A percentile compares a stretch with the other conserved stretches of the same genome.
These are phyloP conservation scores for Knoxia roxburghii DNA, from an alignment of 257 asterid genomes.

Conservation along the genomic window DNA sequence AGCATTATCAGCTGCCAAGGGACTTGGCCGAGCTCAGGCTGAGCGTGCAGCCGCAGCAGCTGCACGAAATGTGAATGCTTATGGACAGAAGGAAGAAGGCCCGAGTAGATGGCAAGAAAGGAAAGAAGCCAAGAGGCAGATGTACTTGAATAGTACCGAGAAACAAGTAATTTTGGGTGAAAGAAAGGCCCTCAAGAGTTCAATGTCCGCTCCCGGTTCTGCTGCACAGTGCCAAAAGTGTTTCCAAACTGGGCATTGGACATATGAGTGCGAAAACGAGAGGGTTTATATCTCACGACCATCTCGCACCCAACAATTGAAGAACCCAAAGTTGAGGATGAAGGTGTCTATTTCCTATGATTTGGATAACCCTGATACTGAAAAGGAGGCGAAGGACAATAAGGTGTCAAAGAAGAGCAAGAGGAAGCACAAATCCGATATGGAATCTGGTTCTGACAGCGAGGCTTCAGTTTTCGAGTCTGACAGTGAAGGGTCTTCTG, in stretches of 20 bases:
- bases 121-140: conserved; percentile 97
- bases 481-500: conserved; percentile 56
- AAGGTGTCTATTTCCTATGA: conserved; percentile 54
- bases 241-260: conserved; percentile 87
- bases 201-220: conserved; percentile 38
- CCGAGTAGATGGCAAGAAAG: conserved; percentile 99
- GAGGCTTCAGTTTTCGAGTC: conserved; percentile 92
- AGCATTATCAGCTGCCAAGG: conserved; percentile 88
- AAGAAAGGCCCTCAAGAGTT: conserved; percentile 57
- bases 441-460: conserved; percentile 58
- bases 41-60: conserved; percentile 97
- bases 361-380: conserved; percentile 53
- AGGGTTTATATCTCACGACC: conserved; percentile 88
- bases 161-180: conserved; percentile 90
- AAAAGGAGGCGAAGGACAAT: conserved; percentile 37
- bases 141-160: conserved; percentile 93
- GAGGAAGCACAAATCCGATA: conserved; percentile 77
- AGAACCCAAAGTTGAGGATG: conserved; percentile 88
- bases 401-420: conserved; percentile 60
- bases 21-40: conserved; percentile 97
- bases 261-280: conserved; percentile 90
- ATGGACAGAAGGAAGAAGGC: conserved; percentile 98
- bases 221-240: conserved; percentile 90
- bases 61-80: conserved; percentile 88
- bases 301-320: conserved; percentile 80